phyloP scores from a whole-genome alignment of 1,284 basidiomycete species.

The Rhodofomes roseus region DNA sequence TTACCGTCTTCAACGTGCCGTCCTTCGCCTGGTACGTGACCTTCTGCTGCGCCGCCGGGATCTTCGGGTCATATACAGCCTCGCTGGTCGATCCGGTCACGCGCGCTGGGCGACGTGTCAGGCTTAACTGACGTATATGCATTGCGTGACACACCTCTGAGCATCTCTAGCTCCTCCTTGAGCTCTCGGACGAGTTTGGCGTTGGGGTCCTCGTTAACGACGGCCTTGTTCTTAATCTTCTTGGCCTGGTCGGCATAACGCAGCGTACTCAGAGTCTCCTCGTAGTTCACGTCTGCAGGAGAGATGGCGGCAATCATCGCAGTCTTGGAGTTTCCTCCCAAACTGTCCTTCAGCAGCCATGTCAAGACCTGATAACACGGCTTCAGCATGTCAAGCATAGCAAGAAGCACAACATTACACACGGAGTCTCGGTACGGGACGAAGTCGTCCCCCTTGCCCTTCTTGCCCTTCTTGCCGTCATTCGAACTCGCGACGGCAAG shows the following conservation, averaged over 20 bases:
- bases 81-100: constrained; percentile 66
- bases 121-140: background rate
- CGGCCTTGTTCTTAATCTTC: constrained; percentile 99
- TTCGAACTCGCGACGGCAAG: constrained; percentile 77
- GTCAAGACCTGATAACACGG: constrained; percentile 69
- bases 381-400: background rate
- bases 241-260: constrained; percentile 98
- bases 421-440: constrained; percentile 94
- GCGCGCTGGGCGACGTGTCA: constrained; percentile 46
- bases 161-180: constrained; percentile 94
- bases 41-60: constrained; percentile 93
- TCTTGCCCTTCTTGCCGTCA: constrained; percentile 75
- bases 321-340: constrained; percentile 94
- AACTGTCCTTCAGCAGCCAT: constrained; percentile 95
- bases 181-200: constrained; percentile 97
- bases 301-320: constrained; percentile 99
- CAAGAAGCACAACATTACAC: constrained; percentile 24
- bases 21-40: constrained; percentile 94
- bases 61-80: constrained; percentile 80
- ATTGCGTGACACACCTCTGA: constrained; percentile 52
- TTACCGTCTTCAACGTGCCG: constrained; percentile 92
- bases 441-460: constrained; percentile 84
- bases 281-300: constrained; percentile 86
- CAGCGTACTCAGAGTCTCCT: constrained; percentile 93
- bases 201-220: constrained; percentile 99